These are phyloP conservation scores for Saccharomycopsis selenospora DNA, from an alignment of 805 yeast species.

Conservation along the genomic window DNA sequence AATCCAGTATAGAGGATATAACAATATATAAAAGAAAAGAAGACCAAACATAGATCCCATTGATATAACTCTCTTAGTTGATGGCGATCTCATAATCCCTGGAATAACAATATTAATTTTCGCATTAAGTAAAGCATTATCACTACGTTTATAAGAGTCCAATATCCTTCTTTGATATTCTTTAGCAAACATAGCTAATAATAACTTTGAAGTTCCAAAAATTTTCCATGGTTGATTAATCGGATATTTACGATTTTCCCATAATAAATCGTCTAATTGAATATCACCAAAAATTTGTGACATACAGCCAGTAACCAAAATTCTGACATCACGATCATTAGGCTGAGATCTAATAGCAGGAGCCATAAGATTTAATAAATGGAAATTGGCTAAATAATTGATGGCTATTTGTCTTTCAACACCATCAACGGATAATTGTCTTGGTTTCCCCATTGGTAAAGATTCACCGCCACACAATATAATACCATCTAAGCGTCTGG, in stretches of 20 bases:
- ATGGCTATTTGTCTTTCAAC: constrained; percentile 78
- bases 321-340: constrained; percentile 87
- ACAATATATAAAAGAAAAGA: constrained; percentile 47
- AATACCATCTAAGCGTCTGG: constrained; percentile 85
- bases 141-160: constrained; percentile 53
- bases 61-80: constrained; percentile 70
- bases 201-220: constrained; percentile 76
- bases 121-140: constrained; percentile 59
- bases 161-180: constrained; percentile 63
- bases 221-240: constrained; percentile 59
- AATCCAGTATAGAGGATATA: constrained; percentile 80
- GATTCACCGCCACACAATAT: constrained; percentile 82
- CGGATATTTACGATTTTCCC: constrained; percentile 55
- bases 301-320: constrained; percentile 71
- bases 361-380: constrained; percentile 67
- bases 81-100: constrained; percentile 83
- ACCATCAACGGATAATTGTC: constrained; percentile 72
- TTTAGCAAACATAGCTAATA: constrained; percentile 65
- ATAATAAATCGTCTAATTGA: constrained; percentile 55
- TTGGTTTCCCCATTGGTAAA: constrained; percentile 58
- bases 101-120: constrained; percentile 78
- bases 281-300: constrained; percentile 68
- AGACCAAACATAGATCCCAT: constrained; percentile 66
- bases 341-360: constrained; percentile 87
- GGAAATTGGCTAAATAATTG: constrained; percentile 77